Conservation (phyloP, 305 asterid genomes). For the Plantago rigida region DNA sequence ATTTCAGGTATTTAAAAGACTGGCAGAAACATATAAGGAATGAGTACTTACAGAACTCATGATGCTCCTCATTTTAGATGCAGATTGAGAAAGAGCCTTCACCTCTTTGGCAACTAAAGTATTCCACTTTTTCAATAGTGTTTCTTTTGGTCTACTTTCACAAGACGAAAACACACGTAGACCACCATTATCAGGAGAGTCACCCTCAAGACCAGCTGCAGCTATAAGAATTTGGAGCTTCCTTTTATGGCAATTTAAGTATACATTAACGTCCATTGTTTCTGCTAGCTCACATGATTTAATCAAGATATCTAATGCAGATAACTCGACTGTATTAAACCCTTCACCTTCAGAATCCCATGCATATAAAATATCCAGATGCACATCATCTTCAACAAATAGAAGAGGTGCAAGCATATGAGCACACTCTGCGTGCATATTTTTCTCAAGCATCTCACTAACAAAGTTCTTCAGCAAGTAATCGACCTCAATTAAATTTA, state of each 20-base stretch:
- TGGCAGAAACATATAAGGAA: constrained; percentile 18
- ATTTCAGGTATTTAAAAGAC: constrained; percentile 13
- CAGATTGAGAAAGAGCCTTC: constrained; percentile 72
- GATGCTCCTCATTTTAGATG: constrained; percentile 52
- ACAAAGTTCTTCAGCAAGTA: constrained; percentile 64
- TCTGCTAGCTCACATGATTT: constrained; percentile 65
- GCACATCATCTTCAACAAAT: constrained; percentile 50
- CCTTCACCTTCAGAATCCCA: constrained; percentile 49
- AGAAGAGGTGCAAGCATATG: constrained; percentile 73
- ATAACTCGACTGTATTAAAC: constrained; percentile 61
- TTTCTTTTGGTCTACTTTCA: constrained; percentile 54
- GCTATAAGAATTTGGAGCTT: constrained; percentile 70
- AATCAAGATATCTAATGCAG: constrained; percentile 73
- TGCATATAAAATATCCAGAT: constrained; percentile 48
- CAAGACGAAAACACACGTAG: constrained; percentile 32
- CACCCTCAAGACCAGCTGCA: constrained; percentile 53
- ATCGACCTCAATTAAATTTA: constrained; percentile 71
- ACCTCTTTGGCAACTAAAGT: constrained; percentile 72
- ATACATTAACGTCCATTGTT: constrained; percentile 55
- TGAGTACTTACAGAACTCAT: constrained; percentile 43
- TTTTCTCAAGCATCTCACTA: constrained; percentile 62
- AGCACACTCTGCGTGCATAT: constrained; percentile 62
- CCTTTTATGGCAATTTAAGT: constrained; percentile 76
- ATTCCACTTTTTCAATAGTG: constrained; percentile 45
- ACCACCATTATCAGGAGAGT: constrained; percentile 36